phyloP scores from a whole-genome alignment of 192 early-diverging fungal genomes.

The Chytriomyces hyalinus region DNA sequence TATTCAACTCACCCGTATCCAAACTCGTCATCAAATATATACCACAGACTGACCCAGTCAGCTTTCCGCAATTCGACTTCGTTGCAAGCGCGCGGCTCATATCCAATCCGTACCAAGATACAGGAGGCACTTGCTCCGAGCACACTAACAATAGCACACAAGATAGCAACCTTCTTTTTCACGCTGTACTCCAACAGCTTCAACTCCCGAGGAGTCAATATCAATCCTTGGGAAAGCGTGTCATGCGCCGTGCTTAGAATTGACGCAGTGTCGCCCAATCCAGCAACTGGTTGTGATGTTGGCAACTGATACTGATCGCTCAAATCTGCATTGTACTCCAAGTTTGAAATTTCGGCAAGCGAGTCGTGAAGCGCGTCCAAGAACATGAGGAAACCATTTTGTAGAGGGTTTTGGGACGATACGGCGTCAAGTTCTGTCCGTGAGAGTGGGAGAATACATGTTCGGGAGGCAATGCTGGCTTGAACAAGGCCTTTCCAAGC shows the following conservation, averaged over 20 bases:
- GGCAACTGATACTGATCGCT: neutral
- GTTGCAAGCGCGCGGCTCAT: constrained; percentile 36
- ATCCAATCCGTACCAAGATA: constrained; percentile 22
- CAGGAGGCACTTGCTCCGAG: constrained; percentile 4
- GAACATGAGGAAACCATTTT: constrained; percentile 11
- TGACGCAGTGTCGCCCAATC: neutral
- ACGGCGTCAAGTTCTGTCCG: neutral
- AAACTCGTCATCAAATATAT: constrained; percentile 34
- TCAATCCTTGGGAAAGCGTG: constrained; percentile 19
- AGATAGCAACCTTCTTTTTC: neutral
- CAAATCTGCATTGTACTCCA: constrained; percentile 22
- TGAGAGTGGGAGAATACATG: neutral
- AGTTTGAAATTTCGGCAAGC: neutral
- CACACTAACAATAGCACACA: constrained; percentile 18
- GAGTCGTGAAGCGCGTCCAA: constrained; percentile 12
- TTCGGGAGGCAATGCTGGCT: neutral
- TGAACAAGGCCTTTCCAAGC: neutral
- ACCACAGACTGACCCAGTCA: constrained; percentile 26
- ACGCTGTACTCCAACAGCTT: constrained; percentile 16
- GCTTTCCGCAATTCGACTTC: constrained; percentile 29
- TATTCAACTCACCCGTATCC: constrained; percentile 30
- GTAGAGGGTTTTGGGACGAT: neutral
- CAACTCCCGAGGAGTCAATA: constrained; percentile 15
- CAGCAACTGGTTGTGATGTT: neutral
- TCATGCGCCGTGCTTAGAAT: neutral